Evolutionary conservation across 768 basidiomycete species (phyloP).

Genomic region (Sporobolomyces roseus): DNA sequence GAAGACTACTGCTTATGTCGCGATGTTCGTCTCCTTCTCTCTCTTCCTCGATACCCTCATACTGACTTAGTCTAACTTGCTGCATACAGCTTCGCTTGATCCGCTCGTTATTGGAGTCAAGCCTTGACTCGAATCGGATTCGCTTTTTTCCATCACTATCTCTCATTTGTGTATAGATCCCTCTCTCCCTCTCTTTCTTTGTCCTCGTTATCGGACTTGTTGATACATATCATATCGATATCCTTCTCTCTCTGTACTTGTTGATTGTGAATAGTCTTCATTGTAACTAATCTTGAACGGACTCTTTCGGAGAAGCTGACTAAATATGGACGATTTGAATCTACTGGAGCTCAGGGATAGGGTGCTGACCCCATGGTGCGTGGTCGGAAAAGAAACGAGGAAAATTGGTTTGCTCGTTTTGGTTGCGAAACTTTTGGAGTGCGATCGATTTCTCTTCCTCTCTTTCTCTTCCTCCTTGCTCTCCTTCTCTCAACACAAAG

Average conservation of each 20-base stretch:
- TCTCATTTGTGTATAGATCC: not conserved
- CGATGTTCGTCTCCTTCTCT: constrained; percentile 14
- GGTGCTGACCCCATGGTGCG: no score
- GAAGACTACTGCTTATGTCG: constrained; percentile 12
- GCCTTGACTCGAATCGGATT: not conserved
- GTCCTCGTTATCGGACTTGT: not conserved
- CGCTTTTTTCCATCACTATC: not conserved
- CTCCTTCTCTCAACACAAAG: not conserved
- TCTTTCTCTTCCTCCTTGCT: not conserved
- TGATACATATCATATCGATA: not conserved
- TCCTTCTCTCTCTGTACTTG: not conserved
- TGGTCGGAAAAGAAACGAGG: no score
- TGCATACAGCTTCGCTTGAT: not conserved
- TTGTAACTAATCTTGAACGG: no score
- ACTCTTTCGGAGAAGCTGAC: no score
- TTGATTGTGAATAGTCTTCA: no score
- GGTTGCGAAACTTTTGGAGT: no score
- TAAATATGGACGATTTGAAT: no score
- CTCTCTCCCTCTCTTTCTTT: not conserved
- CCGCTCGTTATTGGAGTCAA: no score
- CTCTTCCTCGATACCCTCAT: not conserved
- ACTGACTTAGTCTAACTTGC: not conserved
- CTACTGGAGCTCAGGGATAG: no score
- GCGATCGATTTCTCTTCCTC: not conserved
- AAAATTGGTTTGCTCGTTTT: no score